Evolutionary conservation across 2,329 filamentous ascomycete species (phyloP).

Genomic region (Monilinia laxa): DNA sequence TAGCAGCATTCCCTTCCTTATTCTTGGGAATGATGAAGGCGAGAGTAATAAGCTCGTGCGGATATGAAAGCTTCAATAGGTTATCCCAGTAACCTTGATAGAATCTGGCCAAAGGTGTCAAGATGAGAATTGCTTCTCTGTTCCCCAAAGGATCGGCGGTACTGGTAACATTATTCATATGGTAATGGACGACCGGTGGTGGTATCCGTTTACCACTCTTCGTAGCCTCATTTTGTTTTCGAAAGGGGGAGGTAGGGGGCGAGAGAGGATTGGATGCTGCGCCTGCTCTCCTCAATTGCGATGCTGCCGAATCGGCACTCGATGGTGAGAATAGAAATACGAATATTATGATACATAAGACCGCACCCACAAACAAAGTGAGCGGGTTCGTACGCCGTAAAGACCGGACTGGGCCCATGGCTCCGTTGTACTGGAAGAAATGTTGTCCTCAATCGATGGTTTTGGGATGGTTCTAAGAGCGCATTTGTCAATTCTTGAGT

Average conservation of each 20-base stretch:
- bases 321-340: constrained; percentile 60
- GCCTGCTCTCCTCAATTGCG: constrained; percentile 51
- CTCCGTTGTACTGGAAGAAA: constrained; percentile 29
- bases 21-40: constrained; percentile 96
- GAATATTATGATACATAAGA: constrained; percentile 72
- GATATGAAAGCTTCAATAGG: constrained; percentile 77
- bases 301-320: constrained; percentile 48
- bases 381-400: constrained; percentile 78
- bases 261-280: constrained; percentile 69
- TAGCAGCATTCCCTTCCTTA: constrained; percentile 86
- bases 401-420: constrained; percentile 63
- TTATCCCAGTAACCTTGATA: constrained; percentile 97
- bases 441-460: constrained; percentile 37
- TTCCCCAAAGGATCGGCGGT: constrained; percentile 74
- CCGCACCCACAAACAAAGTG: constrained; percentile 68
- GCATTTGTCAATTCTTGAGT: constrained; percentile 31
- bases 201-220: constrained; percentile 55
- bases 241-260: constrained; percentile 71
- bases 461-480: constrained; percentile 21
- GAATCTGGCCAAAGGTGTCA: constrained; percentile 91
- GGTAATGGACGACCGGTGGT: constrained; percentile 87
- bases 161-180: constrained; percentile 92
- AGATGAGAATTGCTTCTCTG: constrained; percentile 81
- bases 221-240: constrained; percentile 59
- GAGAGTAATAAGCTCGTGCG: constrained; percentile 89